Evolutionary conservation across 129 eudicot genomes (phyloP).

Genomic region (Kitagawia praeruptora): DNA sequence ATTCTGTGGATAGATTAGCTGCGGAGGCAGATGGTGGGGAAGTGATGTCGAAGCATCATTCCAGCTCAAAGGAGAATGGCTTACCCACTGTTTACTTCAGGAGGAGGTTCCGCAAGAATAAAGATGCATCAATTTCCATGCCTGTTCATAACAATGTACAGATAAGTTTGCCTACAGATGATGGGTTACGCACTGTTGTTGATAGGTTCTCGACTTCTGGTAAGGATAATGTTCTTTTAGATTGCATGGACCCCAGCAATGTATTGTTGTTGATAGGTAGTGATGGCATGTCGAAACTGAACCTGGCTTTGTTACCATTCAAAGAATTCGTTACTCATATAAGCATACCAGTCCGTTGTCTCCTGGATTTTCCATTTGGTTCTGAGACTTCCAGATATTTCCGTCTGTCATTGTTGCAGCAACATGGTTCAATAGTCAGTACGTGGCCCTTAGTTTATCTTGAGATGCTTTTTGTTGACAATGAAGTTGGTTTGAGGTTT

Average conservation of each 20-base stretch:
- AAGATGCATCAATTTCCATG: constrained; percentile 8
- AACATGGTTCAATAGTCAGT: constrained; percentile 44
- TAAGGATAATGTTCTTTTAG: neutral
- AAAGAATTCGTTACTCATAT: constrained; percentile 22
- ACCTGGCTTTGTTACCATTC: constrained; percentile 17
- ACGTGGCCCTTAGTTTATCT: constrained; percentile 61
- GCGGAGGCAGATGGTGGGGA: constrained; percentile 17
- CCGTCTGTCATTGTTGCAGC: constrained; percentile 39
- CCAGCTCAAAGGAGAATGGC: constrained; percentile 26
- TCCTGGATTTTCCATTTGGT: constrained; percentile 29
- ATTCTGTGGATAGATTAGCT: constrained; percentile 20
- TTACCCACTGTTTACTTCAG: constrained; percentile 60
- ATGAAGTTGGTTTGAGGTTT: constrained; percentile 60
- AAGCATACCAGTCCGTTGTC: constrained; percentile 28
- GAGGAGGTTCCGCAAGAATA: constrained; percentile 41
- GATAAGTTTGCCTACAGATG: constrained; percentile 1
- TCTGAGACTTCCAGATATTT: constrained; percentile 28
- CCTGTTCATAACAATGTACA: constrained; percentile 11
- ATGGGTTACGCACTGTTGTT: constrained; percentile 1
- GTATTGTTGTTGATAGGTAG: constrained; percentile 27
- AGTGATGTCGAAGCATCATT: constrained; percentile 25
- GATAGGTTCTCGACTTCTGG: neutral
- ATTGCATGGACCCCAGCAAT: constrained; percentile 5
- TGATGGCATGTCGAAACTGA: constrained; percentile 29
- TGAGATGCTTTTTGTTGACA: constrained; percentile 87